phyloP scores from a whole-genome alignment of 192 early-diverging fungal species.

The Backusella macrospora region DNA sequence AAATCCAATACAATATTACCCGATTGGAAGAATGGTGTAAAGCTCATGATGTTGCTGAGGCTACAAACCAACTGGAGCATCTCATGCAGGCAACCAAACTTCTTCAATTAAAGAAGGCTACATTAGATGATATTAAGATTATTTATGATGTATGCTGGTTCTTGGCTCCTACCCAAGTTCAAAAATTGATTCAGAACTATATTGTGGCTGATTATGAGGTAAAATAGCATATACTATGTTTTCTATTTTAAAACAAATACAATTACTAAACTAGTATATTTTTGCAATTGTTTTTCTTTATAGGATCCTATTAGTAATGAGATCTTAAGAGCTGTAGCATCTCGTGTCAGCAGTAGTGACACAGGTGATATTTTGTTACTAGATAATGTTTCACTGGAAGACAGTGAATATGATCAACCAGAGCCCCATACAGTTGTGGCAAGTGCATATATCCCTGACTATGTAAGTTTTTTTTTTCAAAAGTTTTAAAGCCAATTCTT shows the following conservation, averaged over 20 bases:
- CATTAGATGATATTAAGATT: slow-evolving; percentile 88
- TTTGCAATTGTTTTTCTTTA: no score
- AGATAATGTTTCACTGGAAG: slow-evolving; percentile 72
- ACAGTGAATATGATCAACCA: slow-evolving; percentile 60
- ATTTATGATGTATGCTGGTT: slow-evolving; percentile 99
- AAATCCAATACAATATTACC: slow-evolving; percentile 99
- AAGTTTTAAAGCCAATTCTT: background rate
- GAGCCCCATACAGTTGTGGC: slow-evolving; percentile 47
- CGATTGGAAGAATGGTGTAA: slow-evolving; percentile 99
- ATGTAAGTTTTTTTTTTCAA: slow-evolving; percentile 32
- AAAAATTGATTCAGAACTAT: slow-evolving; percentile 95
- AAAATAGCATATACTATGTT: background rate
- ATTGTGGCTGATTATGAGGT: slow-evolving; percentile 96
- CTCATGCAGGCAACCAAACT: slow-evolving; percentile 97
- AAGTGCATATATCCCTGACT: slow-evolving; percentile 52
- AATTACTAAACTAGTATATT: slow-evolving; percentile 12
- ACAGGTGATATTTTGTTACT: slow-evolving; percentile 87
- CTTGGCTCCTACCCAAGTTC: slow-evolving; percentile 95
- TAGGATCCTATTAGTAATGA: slow-evolving; percentile 81
- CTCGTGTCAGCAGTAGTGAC: slow-evolving; percentile 81
- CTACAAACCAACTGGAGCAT: slow-evolving; percentile 87
- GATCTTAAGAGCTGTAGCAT: slow-evolving; percentile 86
- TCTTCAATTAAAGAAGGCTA: slow-evolving; percentile 90
- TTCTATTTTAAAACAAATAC: background rate
- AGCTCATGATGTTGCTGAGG: slow-evolving; percentile 88